Evolutionary conservation across 768 basidiomycete species (phyloP), one percentile per base, ranked within the genome.

Genomic region (Cystobasidium tubakii): DNA sequence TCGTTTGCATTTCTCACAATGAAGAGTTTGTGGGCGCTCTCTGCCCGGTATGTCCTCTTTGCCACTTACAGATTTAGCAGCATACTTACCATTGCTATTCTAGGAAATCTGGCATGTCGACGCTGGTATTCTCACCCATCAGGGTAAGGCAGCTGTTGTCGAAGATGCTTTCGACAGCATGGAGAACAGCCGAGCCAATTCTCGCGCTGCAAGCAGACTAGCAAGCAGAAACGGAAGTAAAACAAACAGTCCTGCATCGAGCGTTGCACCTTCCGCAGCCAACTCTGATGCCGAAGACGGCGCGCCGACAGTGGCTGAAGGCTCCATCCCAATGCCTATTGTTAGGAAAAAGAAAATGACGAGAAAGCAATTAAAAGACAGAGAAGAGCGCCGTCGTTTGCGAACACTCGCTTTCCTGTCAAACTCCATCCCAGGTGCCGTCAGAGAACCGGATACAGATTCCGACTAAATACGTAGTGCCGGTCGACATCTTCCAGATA

Each of bases 1-100:
- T 93, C 43, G 89, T 92, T 79, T 96, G 96, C 83, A 97, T 97
- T 81, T 96, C 92, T 36, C 95, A 96, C 84, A 95, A 95, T 82
- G 84, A 88, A 72, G 74, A 79, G 76, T 80, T 81, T 76, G 80
- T 82, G 67, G 75, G 78, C 62, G 81, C 80, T 34, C 77, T 81
- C 34, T 81, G 78, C 73, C 77, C 78, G 12, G 57, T 60, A 60
- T 25, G 13, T 72, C 66, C 25, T 42, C 63, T 12, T 50, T 2
- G 54, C 60, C 79, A 76, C 65, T 6, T 62, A 54, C 43, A 34
- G 43, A 34, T 42, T 27, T 10, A 25, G 21, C 57, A 60, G 6
- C 27, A 29, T 29, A 29, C 25, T 60, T 12, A 29, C 57, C 79
- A 88, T 90, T 57, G 23, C 23, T 60, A n/a, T n/a, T 34, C 6